phyloP scores from a whole-genome alignment of 306 rosid genomes.

The Purshia tridentata region DNA sequence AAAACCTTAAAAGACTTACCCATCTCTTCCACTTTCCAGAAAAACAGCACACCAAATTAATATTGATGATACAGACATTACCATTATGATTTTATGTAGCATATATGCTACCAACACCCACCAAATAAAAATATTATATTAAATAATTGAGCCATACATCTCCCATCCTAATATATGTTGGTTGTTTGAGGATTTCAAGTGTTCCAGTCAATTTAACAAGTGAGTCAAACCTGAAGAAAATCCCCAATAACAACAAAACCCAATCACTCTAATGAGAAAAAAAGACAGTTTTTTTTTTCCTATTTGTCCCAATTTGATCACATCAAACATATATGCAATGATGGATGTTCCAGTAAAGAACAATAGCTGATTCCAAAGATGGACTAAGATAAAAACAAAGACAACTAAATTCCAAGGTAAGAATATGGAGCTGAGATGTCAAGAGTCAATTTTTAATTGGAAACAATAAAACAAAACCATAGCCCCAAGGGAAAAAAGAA shows the following conservation, averaged over 20 bases:
- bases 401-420: too few species aligned
- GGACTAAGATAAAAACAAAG: too few species aligned
- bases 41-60: too few species aligned
- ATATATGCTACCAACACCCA: conserved; percentile 3
- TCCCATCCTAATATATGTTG: not conserved
- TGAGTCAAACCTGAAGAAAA: too few species aligned
- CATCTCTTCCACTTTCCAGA: too few species aligned
- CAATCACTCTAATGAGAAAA: not conserved
- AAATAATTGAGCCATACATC: not conserved
- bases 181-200: not conserved
- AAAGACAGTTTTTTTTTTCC: not conserved
- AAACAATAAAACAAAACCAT: not conserved
- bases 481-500: too few species aligned
- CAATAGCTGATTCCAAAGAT: not conserved
- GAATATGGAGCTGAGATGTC: not conserved
- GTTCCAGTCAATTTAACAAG: not conserved
- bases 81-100: not conserved
- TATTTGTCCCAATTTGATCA: too few species aligned
- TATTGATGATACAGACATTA: too few species aligned
- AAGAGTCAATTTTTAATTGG: not conserved
- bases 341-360: not conserved
- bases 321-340: too few species aligned
- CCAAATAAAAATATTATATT: not conserved
- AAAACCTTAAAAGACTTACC: too few species aligned
- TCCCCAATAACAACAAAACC: too few species aligned